phyloP scores from a whole-genome alignment of 495 filamentous ascomycete genomes.

The Penicillium parvum region DNA sequence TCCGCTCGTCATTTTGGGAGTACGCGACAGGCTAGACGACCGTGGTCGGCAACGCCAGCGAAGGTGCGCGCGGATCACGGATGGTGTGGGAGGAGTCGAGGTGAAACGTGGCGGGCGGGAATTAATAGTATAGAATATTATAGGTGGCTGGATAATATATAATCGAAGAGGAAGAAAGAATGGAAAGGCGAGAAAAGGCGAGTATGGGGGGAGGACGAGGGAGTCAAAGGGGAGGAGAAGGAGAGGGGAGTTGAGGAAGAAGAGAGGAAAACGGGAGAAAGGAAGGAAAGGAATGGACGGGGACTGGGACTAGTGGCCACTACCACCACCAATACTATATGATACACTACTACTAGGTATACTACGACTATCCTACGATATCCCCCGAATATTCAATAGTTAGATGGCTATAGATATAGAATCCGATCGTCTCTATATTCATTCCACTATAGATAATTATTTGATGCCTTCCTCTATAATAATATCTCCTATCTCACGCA shows the following conservation, averaged over 20 bases:
- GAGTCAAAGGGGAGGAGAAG: not conserved
- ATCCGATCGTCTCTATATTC: too few species aligned
- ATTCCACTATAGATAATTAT: too few species aligned
- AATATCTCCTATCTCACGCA: not conserved
- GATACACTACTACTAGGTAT: too few species aligned
- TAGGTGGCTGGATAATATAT: slow-evolving; percentile 1
- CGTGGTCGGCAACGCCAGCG: slow-evolving; percentile 39
- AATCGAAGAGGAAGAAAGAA: slow-evolving; percentile 7
- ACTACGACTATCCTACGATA: too few species aligned
- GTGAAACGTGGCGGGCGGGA: slow-evolving; percentile 9
- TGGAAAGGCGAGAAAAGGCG: slow-evolving; percentile 15
- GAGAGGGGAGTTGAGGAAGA: not conserved
- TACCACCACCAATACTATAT: too few species aligned
- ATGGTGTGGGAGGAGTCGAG: slow-evolving; percentile 19
- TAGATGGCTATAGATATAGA: too few species aligned
- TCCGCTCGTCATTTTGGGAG: slow-evolving; percentile 49
- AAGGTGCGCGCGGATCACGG: slow-evolving; percentile 33
- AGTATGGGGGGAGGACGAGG: slow-evolving; percentile 4
- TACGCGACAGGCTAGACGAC: slow-evolving; percentile 33
- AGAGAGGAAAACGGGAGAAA: slow-evolving; percentile 1
- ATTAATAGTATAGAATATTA: not conserved
- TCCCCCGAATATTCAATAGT: too few species aligned
- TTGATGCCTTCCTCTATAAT: too few species aligned
- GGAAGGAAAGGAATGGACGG: slow-evolving; percentile 6
- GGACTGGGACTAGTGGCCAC: slow-evolving; percentile 16